Conservation (phyloP, 441 rosid genomes). For the Eruca vesicaria region DNA sequence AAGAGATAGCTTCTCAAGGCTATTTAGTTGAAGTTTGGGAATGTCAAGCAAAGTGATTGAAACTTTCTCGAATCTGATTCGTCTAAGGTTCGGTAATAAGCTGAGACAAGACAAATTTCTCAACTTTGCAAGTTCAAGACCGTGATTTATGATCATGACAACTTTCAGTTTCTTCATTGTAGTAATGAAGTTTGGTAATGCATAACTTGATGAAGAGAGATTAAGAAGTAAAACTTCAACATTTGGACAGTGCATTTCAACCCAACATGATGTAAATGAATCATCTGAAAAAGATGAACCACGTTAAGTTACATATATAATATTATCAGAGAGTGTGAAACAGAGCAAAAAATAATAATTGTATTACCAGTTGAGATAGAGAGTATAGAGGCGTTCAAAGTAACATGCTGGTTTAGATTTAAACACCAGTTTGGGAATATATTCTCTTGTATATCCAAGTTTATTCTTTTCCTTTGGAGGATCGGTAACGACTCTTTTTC, state of each 20-base stretch:
- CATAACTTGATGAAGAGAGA: conserved; percentile 41
- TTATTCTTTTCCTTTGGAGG: conserved; percentile 38
- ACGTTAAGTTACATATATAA: background rate
- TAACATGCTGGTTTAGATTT: conserved; percentile 28
- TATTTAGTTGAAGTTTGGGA: conserved; percentile 9
- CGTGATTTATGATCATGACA: conserved; percentile 44
- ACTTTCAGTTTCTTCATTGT: conserved; percentile 54
- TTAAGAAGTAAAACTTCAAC: conserved; percentile 61
- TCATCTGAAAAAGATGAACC: conserved; percentile 42
- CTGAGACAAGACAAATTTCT: conserved; percentile 41
- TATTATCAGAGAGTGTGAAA: conserved; percentile 1
- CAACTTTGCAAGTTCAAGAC: conserved; percentile 38
- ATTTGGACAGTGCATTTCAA: conserved; percentile 43
- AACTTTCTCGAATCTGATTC: conserved; percentile 58
- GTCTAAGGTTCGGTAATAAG: conserved; percentile 47
- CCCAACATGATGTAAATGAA: conserved; percentile 54
- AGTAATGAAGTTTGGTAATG: conserved; percentile 50
- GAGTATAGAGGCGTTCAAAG: conserved; percentile 41
- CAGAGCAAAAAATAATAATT: background rate
- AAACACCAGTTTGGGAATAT: conserved; percentile 48
- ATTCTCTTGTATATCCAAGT: conserved; percentile 42
- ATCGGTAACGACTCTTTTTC: conserved; percentile 34
- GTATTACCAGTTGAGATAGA: conserved; percentile 61
- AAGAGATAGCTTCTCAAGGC: conserved; percentile 50
- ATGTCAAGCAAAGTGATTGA: conserved; percentile 35